Conservation (phyloP, 768 basidiomycete genomes). For the Rhodosporidiobolus sp. region DNA sequence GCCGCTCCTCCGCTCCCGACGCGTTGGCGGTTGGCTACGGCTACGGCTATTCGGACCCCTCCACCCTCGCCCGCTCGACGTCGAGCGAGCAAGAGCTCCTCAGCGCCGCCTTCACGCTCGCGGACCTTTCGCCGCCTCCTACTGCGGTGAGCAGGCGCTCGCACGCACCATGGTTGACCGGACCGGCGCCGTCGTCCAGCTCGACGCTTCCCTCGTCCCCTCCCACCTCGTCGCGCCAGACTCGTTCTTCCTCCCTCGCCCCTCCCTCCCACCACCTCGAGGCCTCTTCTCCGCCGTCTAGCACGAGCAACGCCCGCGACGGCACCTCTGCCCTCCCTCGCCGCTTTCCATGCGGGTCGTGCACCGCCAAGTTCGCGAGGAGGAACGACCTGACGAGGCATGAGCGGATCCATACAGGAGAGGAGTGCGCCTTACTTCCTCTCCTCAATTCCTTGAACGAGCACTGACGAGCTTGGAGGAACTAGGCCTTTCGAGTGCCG, state of each 20-base stretch:
- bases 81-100: not conserved
- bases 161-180: not conserved
- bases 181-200: not conserved
- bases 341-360: not conserved
- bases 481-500: slow-evolving; percentile 7
- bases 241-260: not conserved
- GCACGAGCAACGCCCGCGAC: not conserved
- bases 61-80: not conserved
- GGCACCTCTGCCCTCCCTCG: not conserved
- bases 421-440: slow-evolving; percentile 1
- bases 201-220: not conserved
- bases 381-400: slow-evolving; percentile 5
- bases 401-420: slow-evolving; percentile 1
- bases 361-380: not conserved
- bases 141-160: not conserved
- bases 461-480: not conserved
- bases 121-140: not conserved
- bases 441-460: not conserved
- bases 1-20: no score
- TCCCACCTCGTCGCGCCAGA: not conserved
- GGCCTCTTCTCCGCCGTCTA: not conserved
- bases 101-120: not conserved
- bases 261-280: no score
- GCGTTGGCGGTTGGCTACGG: not conserved
- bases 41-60: not conserved